phyloP scores from a whole-genome alignment of 2,329 filamentous ascomycete species.

The Penicillium sp. region DNA sequence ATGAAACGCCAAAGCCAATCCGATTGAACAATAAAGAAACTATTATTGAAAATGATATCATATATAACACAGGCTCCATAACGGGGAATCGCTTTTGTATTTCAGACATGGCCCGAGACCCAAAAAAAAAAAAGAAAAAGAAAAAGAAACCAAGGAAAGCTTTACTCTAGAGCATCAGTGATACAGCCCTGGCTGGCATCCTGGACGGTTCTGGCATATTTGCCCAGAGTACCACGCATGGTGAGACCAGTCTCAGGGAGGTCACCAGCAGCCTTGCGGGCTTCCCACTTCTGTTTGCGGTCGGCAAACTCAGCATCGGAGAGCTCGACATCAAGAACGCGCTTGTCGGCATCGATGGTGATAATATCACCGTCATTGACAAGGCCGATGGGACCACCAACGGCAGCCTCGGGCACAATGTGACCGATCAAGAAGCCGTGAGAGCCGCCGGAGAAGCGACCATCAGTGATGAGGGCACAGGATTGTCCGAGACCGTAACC shows the following conservation, averaged over 20 bases:
- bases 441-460: constrained; percentile 77
- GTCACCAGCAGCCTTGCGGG: constrained; percentile 36
- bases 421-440: constrained; percentile 94
- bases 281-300: constrained; percentile 60
- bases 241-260: constrained; percentile 54
- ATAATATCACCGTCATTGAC: constrained; percentile 76
- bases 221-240: constrained; percentile 64
- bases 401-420: constrained; percentile 83
- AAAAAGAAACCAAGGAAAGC: constrained; percentile 1
- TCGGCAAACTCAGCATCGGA: constrained; percentile 61
- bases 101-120: constrained; percentile 15
- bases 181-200: constrained; percentile 51
- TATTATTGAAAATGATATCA: constrained; percentile 21
- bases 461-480: constrained; percentile 73
- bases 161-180: constrained; percentile 42
- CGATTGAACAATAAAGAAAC: constrained; percentile 2
- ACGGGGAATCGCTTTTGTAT: constrained; percentile 23
- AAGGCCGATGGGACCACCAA: constrained; percentile 80
- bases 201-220: constrained; percentile 58
- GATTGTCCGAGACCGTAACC: constrained; percentile 67
- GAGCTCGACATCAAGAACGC: constrained; percentile 63
- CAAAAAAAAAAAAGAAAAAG: not conserved
- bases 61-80: constrained; percentile 19
- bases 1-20: not conserved
- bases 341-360: constrained; percentile 79